Conservation (phyloP, 768 basidiomycete species). For the Astraeus odoratus region DNA sequence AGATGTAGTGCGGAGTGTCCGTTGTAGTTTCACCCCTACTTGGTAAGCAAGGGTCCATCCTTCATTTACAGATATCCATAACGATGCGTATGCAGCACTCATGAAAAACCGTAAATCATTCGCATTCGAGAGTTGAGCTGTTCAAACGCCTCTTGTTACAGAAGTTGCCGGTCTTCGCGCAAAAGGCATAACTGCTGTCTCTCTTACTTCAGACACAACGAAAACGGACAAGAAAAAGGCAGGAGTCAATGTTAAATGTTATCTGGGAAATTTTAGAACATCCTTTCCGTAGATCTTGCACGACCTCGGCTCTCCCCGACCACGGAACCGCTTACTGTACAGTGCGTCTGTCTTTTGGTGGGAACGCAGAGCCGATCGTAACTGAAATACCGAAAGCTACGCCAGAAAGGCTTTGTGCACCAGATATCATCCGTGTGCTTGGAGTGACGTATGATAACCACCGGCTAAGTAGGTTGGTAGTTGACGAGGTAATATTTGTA, state of each 20-base stretch:
- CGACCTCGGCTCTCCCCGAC: conserved; percentile 55
- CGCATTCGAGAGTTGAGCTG: background rate
- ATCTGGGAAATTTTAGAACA: background rate
- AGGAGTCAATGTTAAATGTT: background rate
- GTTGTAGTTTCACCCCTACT: conserved; percentile 74
- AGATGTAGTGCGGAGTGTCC: conserved; percentile 56
- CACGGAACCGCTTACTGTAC: conserved; percentile 59
- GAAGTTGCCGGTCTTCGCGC: conserved; percentile 57
- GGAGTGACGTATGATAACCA: conserved; percentile 43
- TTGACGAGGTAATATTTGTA: conserved; percentile 59
- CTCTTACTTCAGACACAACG: conserved; percentile 62
- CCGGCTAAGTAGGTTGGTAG: conserved; percentile 64
- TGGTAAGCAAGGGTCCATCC: conserved; percentile 34
- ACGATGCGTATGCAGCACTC: conserved; percentile 40
- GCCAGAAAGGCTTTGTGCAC: conserved; percentile 61
- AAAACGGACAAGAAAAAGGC: conserved; percentile 51
- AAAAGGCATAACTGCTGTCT: conserved; percentile 49
- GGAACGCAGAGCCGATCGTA: background rate
- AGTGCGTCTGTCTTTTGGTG: conserved; percentile 35
- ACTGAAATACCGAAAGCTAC: conserved; percentile 42
- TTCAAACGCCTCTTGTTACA: conserved; percentile 21
- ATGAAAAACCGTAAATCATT: conserved; percentile 69
- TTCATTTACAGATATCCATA: background rate
- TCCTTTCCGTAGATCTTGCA: conserved; percentile 42
- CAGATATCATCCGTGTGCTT: conserved; percentile 49